Evolutionary conservation across 2,329 filamentous ascomycete species (phyloP).

Genomic region (Colletotrichum euphorbiae): DNA sequence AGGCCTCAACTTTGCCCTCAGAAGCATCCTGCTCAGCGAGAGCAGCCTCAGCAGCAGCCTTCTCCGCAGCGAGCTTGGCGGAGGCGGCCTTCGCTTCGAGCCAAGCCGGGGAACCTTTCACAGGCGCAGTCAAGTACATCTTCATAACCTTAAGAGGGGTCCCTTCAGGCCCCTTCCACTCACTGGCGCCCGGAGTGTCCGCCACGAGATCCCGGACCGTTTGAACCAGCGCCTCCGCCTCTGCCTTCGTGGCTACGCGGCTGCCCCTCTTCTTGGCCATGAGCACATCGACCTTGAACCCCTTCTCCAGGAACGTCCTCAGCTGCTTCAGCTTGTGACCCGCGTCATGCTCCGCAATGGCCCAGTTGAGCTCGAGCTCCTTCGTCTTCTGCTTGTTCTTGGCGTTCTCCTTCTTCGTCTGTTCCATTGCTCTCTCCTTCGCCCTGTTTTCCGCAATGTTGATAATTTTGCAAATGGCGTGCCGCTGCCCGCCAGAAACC

Average conservation of each 20-base stretch:
- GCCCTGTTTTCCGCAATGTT: conserved; percentile 65
- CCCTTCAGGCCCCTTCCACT: conserved; percentile 60
- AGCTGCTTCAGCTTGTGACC: conserved; percentile 76
- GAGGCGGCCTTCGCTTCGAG: not conserved
- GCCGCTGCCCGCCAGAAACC: conserved; percentile 40
- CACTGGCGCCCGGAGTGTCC: conserved; percentile 53
- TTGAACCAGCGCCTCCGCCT: conserved; percentile 69
- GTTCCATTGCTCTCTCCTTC: conserved; percentile 56
- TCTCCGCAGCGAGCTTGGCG: not conserved
- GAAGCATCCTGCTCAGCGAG: too few relatives aligned
- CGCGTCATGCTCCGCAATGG: conserved; percentile 81
- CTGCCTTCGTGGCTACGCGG: conserved; percentile 68
- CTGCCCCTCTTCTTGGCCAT: conserved; percentile 74
- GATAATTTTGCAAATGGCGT: conserved; percentile 78
- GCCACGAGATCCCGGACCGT: conserved; percentile 50
- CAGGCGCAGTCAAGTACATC: conserved; percentile 55
- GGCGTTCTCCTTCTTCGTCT: conserved; percentile 55
- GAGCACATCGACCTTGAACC: conserved; percentile 79
- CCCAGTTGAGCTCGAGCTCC: conserved; percentile 91
- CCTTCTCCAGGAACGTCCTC: conserved; percentile 76
- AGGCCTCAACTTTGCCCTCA: too few relatives aligned
- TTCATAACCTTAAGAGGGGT: conserved; percentile 56
- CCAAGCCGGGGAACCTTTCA: not conserved
- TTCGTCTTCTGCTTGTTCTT: conserved; percentile 64
- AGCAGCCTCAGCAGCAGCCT: not conserved